These are phyloP conservation scores for Cephaloascus fragrans DNA, from an alignment of 805 yeast genomes.

Conservation along the genomic window DNA sequence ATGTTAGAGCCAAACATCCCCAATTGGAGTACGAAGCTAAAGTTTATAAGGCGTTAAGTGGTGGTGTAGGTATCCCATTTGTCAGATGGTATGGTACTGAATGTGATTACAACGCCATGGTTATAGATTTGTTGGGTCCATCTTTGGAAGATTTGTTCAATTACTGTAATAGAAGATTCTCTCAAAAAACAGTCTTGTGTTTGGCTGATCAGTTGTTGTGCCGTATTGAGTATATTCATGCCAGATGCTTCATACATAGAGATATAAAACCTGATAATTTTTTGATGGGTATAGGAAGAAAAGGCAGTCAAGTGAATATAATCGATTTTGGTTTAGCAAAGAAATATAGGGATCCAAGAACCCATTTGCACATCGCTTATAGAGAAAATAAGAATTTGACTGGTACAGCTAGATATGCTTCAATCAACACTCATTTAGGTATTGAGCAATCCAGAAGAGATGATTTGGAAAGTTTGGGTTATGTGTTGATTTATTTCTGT, in stretches of 20 bases:
- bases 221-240: constrained; percentile 91
- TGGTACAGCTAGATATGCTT: constrained; percentile 96
- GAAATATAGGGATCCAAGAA: constrained; percentile 88
- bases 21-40: constrained; percentile 95
- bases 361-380: constrained; percentile 91
- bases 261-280: constrained; percentile 82
- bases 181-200: constrained; percentile 85
- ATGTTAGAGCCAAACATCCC: constrained; percentile 86
- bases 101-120: constrained; percentile 95
- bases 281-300: constrained; percentile 81
- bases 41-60: constrained; percentile 87
- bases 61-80: constrained; percentile 96
- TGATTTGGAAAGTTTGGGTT: constrained; percentile 90
- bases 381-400: constrained; percentile 93
- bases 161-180: constrained; percentile 89
- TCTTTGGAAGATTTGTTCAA: constrained; percentile 91
- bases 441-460: constrained; percentile 96
- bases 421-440: constrained; percentile 92
- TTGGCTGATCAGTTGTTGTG: constrained; percentile 92
- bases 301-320: constrained; percentile 92
- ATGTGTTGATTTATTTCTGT: constrained; percentile 88
- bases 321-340: constrained; percentile 93
- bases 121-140: constrained; percentile 91
- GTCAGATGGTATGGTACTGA: constrained; percentile 96
- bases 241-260: constrained; percentile 81